A percentile compares a stretch with the other conserved stretches of the same genome.
Conservation (phyloP, 352 stramenopile species). For the Stephanocyclus meneghinianus region DNA sequence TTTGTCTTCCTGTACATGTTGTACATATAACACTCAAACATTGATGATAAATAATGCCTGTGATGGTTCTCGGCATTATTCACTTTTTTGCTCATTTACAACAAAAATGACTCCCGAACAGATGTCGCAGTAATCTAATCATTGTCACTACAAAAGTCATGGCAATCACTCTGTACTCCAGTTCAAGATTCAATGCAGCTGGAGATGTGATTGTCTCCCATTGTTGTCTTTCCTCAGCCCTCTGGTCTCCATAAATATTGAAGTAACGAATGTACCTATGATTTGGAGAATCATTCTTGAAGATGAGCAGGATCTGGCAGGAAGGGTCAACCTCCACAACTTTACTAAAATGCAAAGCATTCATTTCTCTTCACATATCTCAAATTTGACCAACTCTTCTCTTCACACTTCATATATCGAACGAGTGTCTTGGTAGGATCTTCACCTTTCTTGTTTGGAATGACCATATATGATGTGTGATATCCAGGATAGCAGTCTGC, state of each 20-base stretch:
- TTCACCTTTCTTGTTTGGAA: constrained; percentile 5
- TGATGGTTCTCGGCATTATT: no score
- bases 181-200: neutral
- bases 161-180: neutral
- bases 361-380: neutral
- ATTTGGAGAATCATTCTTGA: neutral
- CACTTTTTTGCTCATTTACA: no score
- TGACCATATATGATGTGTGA: constrained; percentile 22
- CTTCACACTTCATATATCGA: neutral
- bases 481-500: constrained; percentile 32
- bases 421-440: neutral
- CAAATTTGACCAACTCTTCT: neutral
- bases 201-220: neutral
- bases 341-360: constrained; percentile 26
- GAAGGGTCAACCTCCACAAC: constrained; percentile 32
- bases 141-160: no score
- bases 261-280: neutral
- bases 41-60: no score
- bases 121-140: no score
- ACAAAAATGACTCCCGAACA: no score
- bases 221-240: neutral
- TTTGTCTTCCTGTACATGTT: no score
- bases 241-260: neutral
- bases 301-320: constrained; percentile 21
- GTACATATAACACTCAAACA: no score